These are phyloP conservation scores for Zoysia japonica DNA, from an alignment of 176 grass and related monocot species.

Conservation along the genomic window DNA sequence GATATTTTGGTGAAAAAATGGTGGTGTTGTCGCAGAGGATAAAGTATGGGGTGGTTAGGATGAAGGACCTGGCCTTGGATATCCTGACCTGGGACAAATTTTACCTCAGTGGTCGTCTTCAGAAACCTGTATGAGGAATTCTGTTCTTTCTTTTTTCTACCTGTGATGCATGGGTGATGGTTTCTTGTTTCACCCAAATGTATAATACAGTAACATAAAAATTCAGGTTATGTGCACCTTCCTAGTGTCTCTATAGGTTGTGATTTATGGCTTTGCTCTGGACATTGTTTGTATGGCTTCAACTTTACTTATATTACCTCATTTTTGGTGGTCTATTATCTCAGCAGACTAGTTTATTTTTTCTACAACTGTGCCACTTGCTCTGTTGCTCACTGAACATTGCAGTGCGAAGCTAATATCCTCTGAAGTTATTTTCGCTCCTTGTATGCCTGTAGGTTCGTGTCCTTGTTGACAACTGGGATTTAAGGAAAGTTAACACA, in stretches of 20 bases:
- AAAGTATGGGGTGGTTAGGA: conserved; percentile 87
- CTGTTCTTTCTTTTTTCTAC: neutral
- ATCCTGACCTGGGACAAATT: conserved; percentile 79
- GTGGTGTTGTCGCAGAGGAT: conserved; percentile 53
- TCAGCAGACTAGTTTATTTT: neutral
- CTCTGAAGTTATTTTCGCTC: neutral
- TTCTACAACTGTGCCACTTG: neutral
- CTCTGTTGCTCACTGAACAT: neutral
- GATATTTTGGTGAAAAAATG: neutral
- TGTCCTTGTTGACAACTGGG: conserved; percentile 57
- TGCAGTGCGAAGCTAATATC: neutral
- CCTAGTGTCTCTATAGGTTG: neutral
- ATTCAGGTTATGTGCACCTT: neutral
- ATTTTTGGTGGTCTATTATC: neutral
- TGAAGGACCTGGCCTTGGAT: conserved; percentile 85
- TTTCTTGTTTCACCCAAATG: neutral
- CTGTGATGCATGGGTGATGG: neutral
- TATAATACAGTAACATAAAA: neutral
- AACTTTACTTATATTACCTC: neutral
- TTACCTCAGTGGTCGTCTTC: conserved; percentile 86
- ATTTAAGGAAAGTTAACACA: conserved; percentile 68
- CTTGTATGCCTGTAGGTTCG: conserved; percentile 34
- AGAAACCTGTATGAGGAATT: conserved; percentile 78
- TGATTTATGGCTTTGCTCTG: neutral
- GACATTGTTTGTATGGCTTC: neutral